These are phyloP conservation scores for Linnemannia zychae DNA, from an alignment of 192 early-diverging fungal genomes.

Conservation along the genomic window DNA sequence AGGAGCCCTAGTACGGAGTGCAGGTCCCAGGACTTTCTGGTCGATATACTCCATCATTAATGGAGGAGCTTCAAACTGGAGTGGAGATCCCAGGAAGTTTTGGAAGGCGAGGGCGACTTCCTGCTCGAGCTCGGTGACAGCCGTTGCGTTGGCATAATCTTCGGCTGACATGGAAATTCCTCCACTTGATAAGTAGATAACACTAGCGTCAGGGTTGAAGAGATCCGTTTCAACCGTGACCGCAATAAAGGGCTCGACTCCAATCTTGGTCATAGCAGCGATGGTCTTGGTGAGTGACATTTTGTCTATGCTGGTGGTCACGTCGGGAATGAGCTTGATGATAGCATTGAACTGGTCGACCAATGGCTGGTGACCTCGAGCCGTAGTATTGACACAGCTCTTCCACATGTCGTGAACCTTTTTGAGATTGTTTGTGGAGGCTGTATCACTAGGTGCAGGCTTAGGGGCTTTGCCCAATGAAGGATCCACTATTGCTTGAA, in stretches of 20 bases:
- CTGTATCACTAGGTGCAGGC: conserved; percentile 31
- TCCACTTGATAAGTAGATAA: too few relatives aligned
- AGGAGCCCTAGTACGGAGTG: background rate
- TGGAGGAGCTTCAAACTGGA: conserved; percentile 70
- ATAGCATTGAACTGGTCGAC: conserved; percentile 32
- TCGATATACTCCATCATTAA: conserved; percentile 42
- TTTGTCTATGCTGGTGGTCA: too few relatives aligned
- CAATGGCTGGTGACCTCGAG: conserved; percentile 49
- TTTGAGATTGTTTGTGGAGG: conserved; percentile 60
- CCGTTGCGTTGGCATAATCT: too few relatives aligned
- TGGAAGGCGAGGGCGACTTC: too few relatives aligned
- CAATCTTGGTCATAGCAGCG: too few relatives aligned
- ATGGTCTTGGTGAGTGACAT: too few relatives aligned
- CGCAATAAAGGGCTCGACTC: too few relatives aligned
- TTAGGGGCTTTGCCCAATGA: background rate
- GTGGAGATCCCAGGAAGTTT: too few relatives aligned
- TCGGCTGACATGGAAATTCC: too few relatives aligned
- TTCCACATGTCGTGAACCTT: conserved; percentile 65
- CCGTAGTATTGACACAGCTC: conserved; percentile 66
- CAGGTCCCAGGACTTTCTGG: conserved; percentile 9
- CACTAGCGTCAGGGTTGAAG: too few relatives aligned
- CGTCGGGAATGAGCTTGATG: conserved; percentile 28
- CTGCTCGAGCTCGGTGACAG: too few relatives aligned
- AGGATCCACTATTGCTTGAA: conserved; percentile 1
- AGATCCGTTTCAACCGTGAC: too few relatives aligned